Conservation (phyloP, 495 filamentous ascomycete species). For the Pyrenopolyporus hunteri region DNA sequence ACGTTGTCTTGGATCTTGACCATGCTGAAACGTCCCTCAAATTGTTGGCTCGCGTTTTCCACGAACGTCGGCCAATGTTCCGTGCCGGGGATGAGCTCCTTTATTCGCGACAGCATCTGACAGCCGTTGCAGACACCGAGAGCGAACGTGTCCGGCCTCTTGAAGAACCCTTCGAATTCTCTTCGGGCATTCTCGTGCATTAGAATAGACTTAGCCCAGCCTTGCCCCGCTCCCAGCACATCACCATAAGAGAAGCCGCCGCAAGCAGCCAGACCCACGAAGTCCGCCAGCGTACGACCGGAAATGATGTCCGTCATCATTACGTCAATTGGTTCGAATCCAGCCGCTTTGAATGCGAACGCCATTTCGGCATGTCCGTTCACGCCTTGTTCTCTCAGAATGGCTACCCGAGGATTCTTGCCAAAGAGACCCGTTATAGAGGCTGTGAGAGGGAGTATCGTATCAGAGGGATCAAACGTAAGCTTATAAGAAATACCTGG, state of each 20-base stretch:
- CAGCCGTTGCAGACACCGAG: slow-evolving; percentile 98
- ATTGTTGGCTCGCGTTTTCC: slow-evolving; percentile 85
- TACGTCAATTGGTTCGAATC: slow-evolving; percentile 89
- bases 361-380: slow-evolving; percentile 97
- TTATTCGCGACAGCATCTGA: slow-evolving; percentile 88
- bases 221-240: slow-evolving; percentile 90
- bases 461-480: slow-evolving; percentile 80
- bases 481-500: slow-evolving; percentile 87
- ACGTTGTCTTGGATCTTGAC: slow-evolving; percentile 74
- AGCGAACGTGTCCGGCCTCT: slow-evolving; percentile 85
- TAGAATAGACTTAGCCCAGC: slow-evolving; percentile 95
- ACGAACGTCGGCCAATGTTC: slow-evolving; percentile 87
- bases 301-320: slow-evolving; percentile 96
- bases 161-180: slow-evolving; percentile 86
- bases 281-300: slow-evolving; percentile 76
- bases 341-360: slow-evolving; percentile 90
- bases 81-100: slow-evolving; percentile 84
- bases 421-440: slow-evolving; percentile 71
- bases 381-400: slow-evolving; percentile 92
- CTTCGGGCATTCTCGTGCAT: slow-evolving; percentile 76
- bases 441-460: slow-evolving; percentile 70
- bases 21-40: slow-evolving; percentile 90
- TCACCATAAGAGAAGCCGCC: slow-evolving; percentile 98
- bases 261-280: slow-evolving; percentile 88
- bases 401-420: slow-evolving; percentile 84